Evolutionary conservation across 345 rosid genomes (phyloP).

Genomic region (Jatropha curcas): DNA sequence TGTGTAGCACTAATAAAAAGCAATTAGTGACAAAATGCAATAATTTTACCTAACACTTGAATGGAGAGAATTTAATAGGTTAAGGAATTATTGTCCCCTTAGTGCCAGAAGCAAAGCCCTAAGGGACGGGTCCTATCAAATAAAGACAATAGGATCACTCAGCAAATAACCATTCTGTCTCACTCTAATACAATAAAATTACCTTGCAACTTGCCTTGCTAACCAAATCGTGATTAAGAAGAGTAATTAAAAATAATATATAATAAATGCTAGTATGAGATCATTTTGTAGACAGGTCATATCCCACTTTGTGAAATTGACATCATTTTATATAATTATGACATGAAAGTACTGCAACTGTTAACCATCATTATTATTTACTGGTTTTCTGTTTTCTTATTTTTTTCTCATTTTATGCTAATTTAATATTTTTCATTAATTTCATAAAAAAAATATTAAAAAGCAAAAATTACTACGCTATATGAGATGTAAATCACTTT

Average conservation of each 20-base stretch:
- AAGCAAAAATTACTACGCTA: too few species aligned
- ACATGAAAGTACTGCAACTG: not conserved
- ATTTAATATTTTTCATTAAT: too few species aligned
- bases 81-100: slow-evolving; percentile 4
- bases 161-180: not conserved
- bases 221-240: not conserved
- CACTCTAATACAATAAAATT: not conserved
- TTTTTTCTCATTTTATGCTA: too few species aligned
- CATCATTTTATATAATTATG: not conserved
- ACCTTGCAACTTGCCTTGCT: slow-evolving; percentile 9
- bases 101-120: not conserved
- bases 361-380: too few species aligned
- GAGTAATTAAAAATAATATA: too few species aligned
- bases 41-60: not conserved
- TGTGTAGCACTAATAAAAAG: not conserved
- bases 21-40: not conserved
- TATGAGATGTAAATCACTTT: not conserved
- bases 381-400: too few species aligned
- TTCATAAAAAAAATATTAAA: too few species aligned
- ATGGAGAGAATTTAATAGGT: not conserved
- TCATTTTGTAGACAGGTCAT: not conserved
- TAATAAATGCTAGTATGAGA: not conserved
- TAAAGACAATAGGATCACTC: not conserved
- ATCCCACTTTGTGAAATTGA: not conserved
- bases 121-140: not conserved